A percentile compares a stretch with the other conserved stretches of the same genome.
Evolutionary conservation across 1,284 basidiomycete genomes (phyloP).

Genomic region (Phylloporus gajari): DNA sequence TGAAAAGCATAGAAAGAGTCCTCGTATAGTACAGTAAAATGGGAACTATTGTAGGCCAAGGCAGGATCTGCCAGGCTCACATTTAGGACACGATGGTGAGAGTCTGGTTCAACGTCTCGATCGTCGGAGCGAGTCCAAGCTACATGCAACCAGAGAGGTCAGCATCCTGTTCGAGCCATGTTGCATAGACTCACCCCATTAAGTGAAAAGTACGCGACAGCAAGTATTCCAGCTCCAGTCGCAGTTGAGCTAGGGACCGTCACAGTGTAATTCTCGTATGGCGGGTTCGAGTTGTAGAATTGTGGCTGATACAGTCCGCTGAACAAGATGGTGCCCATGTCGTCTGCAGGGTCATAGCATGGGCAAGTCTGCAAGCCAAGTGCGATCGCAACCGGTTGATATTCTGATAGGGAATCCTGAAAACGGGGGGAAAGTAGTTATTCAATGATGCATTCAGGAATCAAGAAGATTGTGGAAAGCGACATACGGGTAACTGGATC

Average conservation of each 20-base stretch:
- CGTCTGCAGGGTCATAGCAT: not conserved
- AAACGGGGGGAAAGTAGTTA: not conserved
- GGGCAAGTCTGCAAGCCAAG: constrained; percentile 6
- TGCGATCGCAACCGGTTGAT: not conserved
- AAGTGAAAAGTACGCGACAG: constrained; percentile 4
- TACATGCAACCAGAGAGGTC: not conserved
- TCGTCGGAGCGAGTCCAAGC: constrained; percentile 30
- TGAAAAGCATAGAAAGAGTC: too few relatives aligned
- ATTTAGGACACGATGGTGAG: too few relatives aligned
- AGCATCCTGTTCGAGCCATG: not conserved
- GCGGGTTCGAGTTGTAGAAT: too few relatives aligned
- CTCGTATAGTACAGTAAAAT: too few relatives aligned
- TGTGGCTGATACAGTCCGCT: too few relatives aligned
- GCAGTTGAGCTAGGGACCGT: not conserved
- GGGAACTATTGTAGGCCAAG: too few relatives aligned
- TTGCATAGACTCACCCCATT: not conserved
- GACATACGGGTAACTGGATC: constrained; percentile 3
- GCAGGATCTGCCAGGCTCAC: too few relatives aligned
- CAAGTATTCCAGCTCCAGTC: not conserved
- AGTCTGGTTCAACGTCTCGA: constrained; percentile 18
- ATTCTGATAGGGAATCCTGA: not conserved
- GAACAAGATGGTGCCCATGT: constrained; percentile 8
- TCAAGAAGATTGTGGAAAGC: too few relatives aligned
- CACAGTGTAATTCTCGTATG: constrained; percentile 7
- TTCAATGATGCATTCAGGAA: not conserved